phyloP scores from a whole-genome alignment of 371 early-diverging fungal genomes.

The Syncephalastrum contaminatum region DNA sequence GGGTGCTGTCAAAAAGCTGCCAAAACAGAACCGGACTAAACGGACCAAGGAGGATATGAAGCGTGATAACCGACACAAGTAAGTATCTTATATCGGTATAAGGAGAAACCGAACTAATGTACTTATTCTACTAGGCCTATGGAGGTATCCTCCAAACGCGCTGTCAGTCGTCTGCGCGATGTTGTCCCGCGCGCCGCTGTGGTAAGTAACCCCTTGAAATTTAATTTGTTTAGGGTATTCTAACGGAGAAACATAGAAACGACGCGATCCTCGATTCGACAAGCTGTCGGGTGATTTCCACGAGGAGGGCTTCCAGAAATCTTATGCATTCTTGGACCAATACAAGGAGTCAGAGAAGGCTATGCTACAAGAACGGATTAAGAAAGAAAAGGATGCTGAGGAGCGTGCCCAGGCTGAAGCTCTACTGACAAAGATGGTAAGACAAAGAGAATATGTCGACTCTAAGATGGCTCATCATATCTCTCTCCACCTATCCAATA shows the following conservation, averaged over 20 bases:
- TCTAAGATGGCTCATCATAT: background rate
- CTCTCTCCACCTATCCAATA: background rate
- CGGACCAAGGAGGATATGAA: conserved; percentile 48
- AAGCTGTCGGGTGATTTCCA: conserved; percentile 80
- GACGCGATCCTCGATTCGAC: conserved; percentile 91
- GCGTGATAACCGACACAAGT: conserved; percentile 50
- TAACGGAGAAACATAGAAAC: conserved; percentile 41
- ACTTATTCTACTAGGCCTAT: conserved; percentile 53
- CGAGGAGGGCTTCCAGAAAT: conserved; percentile 81
- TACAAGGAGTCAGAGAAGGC: conserved; percentile 73
- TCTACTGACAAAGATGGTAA: conserved; percentile 59
- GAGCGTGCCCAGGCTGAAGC: conserved; percentile 45
- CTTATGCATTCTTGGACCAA: conserved; percentile 80
- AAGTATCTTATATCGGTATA: background rate
- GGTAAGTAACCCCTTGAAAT: conserved; percentile 31
- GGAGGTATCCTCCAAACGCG: conserved; percentile 79
- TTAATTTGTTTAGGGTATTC: background rate
- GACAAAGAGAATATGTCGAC: background rate
- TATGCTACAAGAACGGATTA: conserved; percentile 58
- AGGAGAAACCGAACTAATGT: too few species aligned
- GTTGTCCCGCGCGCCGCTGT: conserved; percentile 65
- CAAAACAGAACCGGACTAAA: conserved; percentile 37
- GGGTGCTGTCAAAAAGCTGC: conserved; percentile 33
- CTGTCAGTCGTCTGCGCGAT: conserved; percentile 75
- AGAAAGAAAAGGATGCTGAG: conserved; percentile 62